Evolutionary conservation across 139 green algal species (phyloP).

Genomic region (Picochlorum sp.): DNA sequence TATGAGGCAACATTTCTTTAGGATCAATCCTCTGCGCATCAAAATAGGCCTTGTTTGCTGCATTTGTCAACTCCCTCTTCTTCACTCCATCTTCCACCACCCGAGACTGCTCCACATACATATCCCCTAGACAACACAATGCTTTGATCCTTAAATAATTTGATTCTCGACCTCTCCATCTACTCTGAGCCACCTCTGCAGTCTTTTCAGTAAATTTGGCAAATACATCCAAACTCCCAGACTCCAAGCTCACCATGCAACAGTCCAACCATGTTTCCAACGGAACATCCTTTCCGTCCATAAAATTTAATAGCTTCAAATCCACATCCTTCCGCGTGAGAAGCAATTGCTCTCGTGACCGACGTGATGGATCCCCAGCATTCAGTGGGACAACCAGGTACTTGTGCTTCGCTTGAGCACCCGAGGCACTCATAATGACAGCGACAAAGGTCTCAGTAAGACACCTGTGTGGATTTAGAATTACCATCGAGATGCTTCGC

Average conservation of each 20-base stretch:
- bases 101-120: slow-evolving; percentile 36
- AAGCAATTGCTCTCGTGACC: neutral
- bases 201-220: slow-evolving; percentile 29
- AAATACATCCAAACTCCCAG: slow-evolving; percentile 30
- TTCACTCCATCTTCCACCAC: slow-evolving; percentile 24
- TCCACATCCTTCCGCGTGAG: neutral
- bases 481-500: too few species aligned
- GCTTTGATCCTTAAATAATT: slow-evolving; percentile 65
- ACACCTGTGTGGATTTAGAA: too few species aligned
- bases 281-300: slow-evolving; percentile 44
- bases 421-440: too few species aligned
- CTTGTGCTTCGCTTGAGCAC: too few species aligned
- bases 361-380: neutral
- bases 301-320: neutral
- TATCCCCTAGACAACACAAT: slow-evolving; percentile 54
- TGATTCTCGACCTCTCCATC: slow-evolving; percentile 27
- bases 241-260: slow-evolving; percentile 54
- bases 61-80: slow-evolving; percentile 17
- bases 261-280: slow-evolving; percentile 61
- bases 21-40: slow-evolving; percentile 26
- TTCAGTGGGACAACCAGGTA: too few species aligned
- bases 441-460: too few species aligned
- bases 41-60: slow-evolving; percentile 28
- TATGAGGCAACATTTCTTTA: slow-evolving; percentile 54
- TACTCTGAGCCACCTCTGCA: slow-evolving; percentile 21